These are phyloP conservation scores for Hymenoscyphus salicellus DNA, from an alignment of 2,329 filamentous ascomycete genomes.

Conservation along the genomic window DNA sequence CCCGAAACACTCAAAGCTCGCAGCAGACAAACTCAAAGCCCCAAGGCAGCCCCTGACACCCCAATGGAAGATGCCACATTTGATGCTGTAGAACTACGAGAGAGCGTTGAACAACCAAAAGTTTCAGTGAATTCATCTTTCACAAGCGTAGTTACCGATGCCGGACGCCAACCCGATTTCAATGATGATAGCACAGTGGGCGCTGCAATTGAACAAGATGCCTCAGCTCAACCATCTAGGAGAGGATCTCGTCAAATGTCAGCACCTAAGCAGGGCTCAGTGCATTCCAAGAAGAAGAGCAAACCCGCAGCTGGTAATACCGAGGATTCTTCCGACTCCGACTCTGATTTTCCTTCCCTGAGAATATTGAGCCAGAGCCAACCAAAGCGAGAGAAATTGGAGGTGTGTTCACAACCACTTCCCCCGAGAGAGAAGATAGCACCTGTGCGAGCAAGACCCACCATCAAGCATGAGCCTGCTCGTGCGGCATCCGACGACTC, in stretches of 20 bases:
- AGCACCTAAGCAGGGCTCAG: background rate
- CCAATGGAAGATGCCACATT: background rate
- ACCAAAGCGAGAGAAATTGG: background rate
- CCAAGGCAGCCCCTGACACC: background rate
- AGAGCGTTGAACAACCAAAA: constrained; percentile 34
- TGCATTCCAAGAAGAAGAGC: background rate
- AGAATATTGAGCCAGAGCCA: constrained; percentile 4
- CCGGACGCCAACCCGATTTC: constrained; percentile 50
- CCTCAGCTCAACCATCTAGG: background rate
- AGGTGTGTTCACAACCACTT: constrained; percentile 31
- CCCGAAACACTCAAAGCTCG: constrained; percentile 14
- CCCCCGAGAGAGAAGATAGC: constrained; percentile 29
- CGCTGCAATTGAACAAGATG: constrained; percentile 14
- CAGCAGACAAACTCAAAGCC: constrained; percentile 15
- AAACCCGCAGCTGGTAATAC: background rate
- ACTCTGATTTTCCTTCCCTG: constrained; percentile 16
- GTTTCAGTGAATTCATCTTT: constrained; percentile 38
- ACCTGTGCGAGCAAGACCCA: constrained; percentile 28
- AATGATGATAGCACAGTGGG: constrained; percentile 34
- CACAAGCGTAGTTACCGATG: constrained; percentile 43
- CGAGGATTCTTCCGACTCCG: background rate
- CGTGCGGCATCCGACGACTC: constrained; percentile 12
- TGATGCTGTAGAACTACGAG: background rate
- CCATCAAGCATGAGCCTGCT: background rate
- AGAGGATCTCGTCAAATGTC: constrained; percentile 3